Base-by-base conservation (phyloP, 305 asterid species). In the Fraxinus velutina region DNA sequence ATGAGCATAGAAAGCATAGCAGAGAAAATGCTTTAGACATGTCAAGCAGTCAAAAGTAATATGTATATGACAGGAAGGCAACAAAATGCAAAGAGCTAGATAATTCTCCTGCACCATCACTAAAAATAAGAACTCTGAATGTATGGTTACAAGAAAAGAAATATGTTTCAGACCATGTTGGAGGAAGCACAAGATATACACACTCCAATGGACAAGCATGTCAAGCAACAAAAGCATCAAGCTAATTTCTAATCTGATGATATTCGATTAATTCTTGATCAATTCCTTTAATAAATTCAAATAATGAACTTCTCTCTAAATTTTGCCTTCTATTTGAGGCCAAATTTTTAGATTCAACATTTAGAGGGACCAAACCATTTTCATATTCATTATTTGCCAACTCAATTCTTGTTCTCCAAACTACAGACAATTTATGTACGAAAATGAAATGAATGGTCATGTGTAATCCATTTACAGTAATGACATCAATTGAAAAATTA, bases 381-480 rank as follows among this genome's bases (percentile, higher is more conserved):
- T 50, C 62, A 50, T 15, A 50, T 15, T 50, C 62, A 50, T 50
- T 50, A 15, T 50, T 50, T 50, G 62, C 62, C 62, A 50, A 50
- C 21, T 50, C 62, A 50, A 15, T 4, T 50, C 62, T 50, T 4
- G 21, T 50, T 50, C 62, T 50, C 62, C 62, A 50, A 50, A 15
- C 62, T 50, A 50, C 21, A 50, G 62, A 50, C 21, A 50, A 15
- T 15, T 50, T n/a, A 50, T 50, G 21, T 15, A 50, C 8, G 22
- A 50, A 50, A n/a, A n/a, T 50, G 62, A 50, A 50, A 50, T 76
- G 83, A 81, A 80, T 9, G 33, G 79, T 17, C 66, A 17, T 6
- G 27, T 55, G 21, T 15, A 50, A 55, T 17, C 27, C 66, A 2
- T 55, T 55, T 55, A 55, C 66, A 55, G 66, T n/a, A 30, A 50